Percentiles rank a stretch among this genome's conserved stretches.
Conservation (phyloP, 2,329 filamentous ascomycete species). For the Cladophialophora yegresii region DNA sequence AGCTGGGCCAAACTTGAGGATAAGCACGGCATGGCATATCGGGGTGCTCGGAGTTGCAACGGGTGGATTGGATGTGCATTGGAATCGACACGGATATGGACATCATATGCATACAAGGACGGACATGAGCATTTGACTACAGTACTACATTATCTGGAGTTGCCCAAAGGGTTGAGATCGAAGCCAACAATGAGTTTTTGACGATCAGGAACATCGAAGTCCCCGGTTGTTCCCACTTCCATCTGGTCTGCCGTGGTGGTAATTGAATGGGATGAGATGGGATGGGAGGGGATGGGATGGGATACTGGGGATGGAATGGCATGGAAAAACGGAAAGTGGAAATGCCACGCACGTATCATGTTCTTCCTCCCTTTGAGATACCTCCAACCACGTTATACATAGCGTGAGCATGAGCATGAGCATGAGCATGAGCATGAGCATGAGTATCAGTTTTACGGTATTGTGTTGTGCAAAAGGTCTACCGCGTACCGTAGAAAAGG, state of each 20-base stretch:
- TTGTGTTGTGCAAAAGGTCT: too few species aligned
- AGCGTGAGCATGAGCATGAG: neutral
- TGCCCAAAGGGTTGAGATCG: neutral
- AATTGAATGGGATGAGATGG: neutral
- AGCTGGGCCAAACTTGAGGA: neutral
- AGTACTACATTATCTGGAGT: neutral
- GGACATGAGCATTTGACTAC: neutral
- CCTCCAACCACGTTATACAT: neutral
- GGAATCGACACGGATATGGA: too few species aligned
- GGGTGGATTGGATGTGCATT: neutral
- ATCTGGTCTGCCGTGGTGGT: neutral
- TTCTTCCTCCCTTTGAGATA: neutral
- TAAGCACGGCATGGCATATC: neutral
- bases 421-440: neutral
- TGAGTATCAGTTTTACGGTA: neutral
- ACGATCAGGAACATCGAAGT: neutral
- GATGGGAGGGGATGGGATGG: neutral
- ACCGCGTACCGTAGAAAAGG: too few species aligned
- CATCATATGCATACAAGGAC: too few species aligned
- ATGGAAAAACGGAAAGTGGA: neutral
- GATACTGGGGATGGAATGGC: neutral
- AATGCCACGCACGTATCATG: conserved; percentile 6
- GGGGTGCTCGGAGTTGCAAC: neutral
- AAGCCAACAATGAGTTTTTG: neutral
- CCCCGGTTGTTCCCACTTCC: neutral